A percentile compares a stretch with the other conserved stretches of the same genome.
Evolutionary conservation across 139 green algal genomes (phyloP).

Genomic region (Chlorella ohadii): DNA sequence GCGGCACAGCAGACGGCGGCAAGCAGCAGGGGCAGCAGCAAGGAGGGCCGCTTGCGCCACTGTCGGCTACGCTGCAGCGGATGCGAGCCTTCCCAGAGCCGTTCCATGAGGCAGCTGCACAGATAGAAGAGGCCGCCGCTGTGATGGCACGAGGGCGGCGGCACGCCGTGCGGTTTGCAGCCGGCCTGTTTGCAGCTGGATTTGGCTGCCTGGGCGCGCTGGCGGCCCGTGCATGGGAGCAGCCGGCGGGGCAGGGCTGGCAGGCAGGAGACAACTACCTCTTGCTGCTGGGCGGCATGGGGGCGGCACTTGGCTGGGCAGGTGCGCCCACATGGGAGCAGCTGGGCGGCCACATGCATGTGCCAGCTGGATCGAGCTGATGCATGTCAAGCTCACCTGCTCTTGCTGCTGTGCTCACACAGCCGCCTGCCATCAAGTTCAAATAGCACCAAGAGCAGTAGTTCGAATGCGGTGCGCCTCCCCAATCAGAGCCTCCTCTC

Average conservation of each 20-base stretch:
- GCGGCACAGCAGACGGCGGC: background rate
- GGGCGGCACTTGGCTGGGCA: slow-evolving; percentile 10
- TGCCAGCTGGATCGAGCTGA: too few species aligned
- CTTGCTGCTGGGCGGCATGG: background rate
- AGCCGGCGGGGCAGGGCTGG: background rate
- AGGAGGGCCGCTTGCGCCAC: background rate
- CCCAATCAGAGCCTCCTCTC: too few species aligned
- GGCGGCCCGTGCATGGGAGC: background rate
- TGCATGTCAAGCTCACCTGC: too few species aligned
- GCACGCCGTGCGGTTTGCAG: background rate
- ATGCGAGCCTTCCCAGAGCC: background rate
- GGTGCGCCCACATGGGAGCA: too few species aligned
- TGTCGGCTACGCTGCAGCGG: background rate
- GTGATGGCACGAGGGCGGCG: background rate
- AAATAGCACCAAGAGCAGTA: too few species aligned
- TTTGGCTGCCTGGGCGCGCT: slow-evolving; percentile 11
- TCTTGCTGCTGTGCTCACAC: too few species aligned
- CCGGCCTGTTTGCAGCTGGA: background rate
- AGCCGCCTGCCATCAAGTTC: too few species aligned
- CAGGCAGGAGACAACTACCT: background rate
- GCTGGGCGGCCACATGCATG: too few species aligned
- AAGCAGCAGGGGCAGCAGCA: background rate
- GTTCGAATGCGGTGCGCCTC: background rate
- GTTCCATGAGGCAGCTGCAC: background rate
- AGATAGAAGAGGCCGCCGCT: background rate